Conservation (phyloP, 2,329 filamentous ascomycete species). For the Alternaria rosae region DNA sequence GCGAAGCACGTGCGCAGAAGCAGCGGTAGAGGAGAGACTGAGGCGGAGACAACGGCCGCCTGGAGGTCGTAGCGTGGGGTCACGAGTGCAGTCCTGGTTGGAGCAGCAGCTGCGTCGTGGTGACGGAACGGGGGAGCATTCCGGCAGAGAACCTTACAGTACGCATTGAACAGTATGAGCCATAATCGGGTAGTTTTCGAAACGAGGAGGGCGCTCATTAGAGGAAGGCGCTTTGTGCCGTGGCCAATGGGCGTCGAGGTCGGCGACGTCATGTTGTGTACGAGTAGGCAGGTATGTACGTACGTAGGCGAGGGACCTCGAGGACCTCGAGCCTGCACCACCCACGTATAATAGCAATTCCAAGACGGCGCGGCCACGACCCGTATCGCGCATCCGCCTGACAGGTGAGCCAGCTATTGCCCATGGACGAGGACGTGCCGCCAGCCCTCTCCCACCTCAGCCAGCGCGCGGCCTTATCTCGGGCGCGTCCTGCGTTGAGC, state of each 20-base stretch:
- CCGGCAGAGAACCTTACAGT: not conserved
- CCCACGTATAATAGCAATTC: not conserved
- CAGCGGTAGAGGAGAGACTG: not conserved
- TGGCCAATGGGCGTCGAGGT: not conserved
- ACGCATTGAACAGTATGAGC: not conserved
- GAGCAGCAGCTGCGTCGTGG: not conserved
- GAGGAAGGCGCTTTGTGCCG: not conserved
- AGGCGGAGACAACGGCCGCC: not conserved
- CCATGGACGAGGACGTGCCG: not conserved
- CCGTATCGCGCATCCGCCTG: not conserved
- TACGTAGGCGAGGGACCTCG: not conserved
- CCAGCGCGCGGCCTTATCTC: slow-evolving; percentile 2
- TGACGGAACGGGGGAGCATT: not conserved
- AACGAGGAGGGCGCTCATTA: not conserved
- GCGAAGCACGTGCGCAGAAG: not conserved
- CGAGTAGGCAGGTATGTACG: not conserved
- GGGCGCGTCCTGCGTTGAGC: not conserved
- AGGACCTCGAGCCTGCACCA: not conserved
- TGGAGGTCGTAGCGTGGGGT: not conserved
- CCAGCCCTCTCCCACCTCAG: not conserved
- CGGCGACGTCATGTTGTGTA: slow-evolving; percentile 5
- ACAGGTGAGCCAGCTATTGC: not conserved
- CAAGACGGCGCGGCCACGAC: not conserved
- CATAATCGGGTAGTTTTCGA: not conserved
- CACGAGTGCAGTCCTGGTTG: not conserved